phyloP scores from a whole-genome alignment of 108 stramenopile genomes.

The Nannochloropsis salina region DNA sequence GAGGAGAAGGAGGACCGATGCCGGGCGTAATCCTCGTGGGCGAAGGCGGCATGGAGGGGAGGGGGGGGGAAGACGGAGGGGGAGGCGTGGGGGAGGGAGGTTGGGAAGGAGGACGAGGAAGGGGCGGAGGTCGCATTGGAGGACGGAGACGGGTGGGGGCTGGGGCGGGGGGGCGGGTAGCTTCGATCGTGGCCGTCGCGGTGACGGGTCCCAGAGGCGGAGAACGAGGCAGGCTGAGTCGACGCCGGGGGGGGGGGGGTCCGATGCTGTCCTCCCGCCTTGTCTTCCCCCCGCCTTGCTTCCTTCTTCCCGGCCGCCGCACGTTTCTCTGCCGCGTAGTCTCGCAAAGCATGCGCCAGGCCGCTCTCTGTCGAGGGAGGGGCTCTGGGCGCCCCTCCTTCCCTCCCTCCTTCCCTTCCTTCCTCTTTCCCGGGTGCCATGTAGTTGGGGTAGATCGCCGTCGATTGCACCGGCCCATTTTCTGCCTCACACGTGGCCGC shows the following conservation, averaged over 20 bases:
- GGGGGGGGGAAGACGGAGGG: background rate
- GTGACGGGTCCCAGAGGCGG: too few species aligned
- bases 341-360: constrained; percentile 9
- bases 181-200: too few species aligned
- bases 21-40: too few species aligned
- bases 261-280: too few species aligned
- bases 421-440: too few species aligned
- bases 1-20: too few species aligned
- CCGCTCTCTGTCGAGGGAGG: background rate
- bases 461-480: background rate
- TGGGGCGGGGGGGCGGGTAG: too few species aligned
- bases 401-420: constrained; percentile 11
- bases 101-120: background rate
- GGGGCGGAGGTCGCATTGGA: too few species aligned
- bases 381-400: background rate
- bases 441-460: background rate
- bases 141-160: background rate
- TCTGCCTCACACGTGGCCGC: background rate
- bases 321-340: background rate
- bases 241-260: too few species aligned
- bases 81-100: background rate
- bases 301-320: too few species aligned
- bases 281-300: too few species aligned
- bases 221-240: too few species aligned
- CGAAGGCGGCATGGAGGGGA: background rate